These are phyloP conservation scores for Alternaria atra DNA, from an alignment of 2,329 filamentous ascomycete species.

Conservation along the genomic window DNA sequence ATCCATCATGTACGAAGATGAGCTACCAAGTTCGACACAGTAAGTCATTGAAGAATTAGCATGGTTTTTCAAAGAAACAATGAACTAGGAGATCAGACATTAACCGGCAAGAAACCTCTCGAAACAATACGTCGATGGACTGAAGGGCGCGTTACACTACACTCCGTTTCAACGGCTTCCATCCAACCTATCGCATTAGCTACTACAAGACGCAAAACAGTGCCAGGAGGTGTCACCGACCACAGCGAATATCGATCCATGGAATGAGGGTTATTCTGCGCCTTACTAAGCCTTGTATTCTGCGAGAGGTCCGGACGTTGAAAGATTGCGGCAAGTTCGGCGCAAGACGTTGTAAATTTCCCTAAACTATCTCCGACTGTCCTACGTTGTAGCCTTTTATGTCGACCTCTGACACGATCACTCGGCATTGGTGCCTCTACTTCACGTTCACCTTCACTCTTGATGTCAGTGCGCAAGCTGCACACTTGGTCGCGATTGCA, in stretches of 20 bases:
- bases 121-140: conserved; percentile 38
- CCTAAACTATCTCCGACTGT: not conserved
- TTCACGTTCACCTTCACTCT: conserved; percentile 8
- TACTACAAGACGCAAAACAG: conserved; percentile 28
- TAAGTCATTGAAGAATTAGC: conserved; percentile 16
- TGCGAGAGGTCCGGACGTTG: not conserved
- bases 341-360: no score
- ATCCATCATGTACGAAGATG: conserved; percentile 40
- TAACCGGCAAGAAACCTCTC: conserved; percentile 42
- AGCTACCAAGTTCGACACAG: conserved; percentile 42
- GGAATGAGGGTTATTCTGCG: conserved; percentile 3
- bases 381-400: conserved; percentile 17
- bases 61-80: not conserved
- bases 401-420: conserved; percentile 1
- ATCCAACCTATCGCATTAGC: conserved; percentile 31
- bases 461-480: conserved; percentile 1
- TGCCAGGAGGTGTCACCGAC: conserved; percentile 22
- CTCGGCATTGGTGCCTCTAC: not conserved
- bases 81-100: conserved; percentile 1
- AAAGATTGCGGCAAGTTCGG: not conserved
- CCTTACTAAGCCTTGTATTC: not conserved
- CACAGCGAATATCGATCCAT: conserved; percentile 31
- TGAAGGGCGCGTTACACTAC: conserved; percentile 36
- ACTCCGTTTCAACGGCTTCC: conserved; percentile 37
- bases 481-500: not conserved